Evolutionary conservation across 495 filamentous ascomycete species (phyloP), one percentile per base, ranked within the genome.

Genomic region (Peziza echinospora): DNA sequence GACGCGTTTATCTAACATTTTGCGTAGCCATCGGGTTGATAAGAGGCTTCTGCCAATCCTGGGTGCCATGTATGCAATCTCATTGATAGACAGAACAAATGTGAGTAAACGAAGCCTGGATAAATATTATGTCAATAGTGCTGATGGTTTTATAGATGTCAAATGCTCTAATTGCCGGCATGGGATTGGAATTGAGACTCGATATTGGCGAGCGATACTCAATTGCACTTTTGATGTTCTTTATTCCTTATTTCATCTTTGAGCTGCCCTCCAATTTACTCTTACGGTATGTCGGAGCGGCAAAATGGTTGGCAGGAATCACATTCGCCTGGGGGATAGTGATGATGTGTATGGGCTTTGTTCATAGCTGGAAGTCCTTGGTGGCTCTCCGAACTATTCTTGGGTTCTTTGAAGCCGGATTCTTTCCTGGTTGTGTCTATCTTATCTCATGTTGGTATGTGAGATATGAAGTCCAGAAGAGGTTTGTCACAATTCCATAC

Each of bases 371-470:
- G 55, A 50, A 62, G 0, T 74, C 76, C 1, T 60, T 87, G 2
- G 59, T 81, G n/a, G 61, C 68, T n/a, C 66, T 75, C 5, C 70
- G 81, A 3, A 52, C 82, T 6, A 77, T 78, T 39, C 63, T 84
- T 3, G 82, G 82, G 5, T 63, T 83, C 23, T 61, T 76, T 1
- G 77, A 80, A 60, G 73, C 77, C 5, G 75, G 81, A 26, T 61
- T 85, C 6, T 84, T 78, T 55, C 80, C 81, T 1, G 81, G 77
- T 11, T 71, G 78, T 19, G 73, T 77, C 2, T 84, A 82, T 53
- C 78, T 82, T 51, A 68, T 83, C 21, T 80, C 78, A 0, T 75
- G 77, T 57, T 85, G 81, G 81, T 84, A 83, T 47, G 64, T 66
- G 16, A 62, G 75, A 2, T 71, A 76, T 49, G 71, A 76, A 55